phyloP scores from a whole-genome alignment of 129 eudicot genomes.

The Chrysanthemum seticuspe region DNA sequence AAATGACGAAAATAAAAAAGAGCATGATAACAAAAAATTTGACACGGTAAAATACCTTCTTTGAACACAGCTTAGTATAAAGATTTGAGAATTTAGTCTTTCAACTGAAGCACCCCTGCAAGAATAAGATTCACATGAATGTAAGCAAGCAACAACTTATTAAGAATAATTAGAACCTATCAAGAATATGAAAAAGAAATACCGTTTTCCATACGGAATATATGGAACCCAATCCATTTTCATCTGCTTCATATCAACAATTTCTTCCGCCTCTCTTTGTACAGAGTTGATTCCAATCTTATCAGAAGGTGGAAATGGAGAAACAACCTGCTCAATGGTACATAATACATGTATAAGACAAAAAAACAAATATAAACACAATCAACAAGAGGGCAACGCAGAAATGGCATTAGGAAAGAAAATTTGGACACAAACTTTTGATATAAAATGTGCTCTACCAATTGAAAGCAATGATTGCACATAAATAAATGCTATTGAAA shows the following conservation, averaged over 20 bases:
- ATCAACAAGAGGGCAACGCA: slow-evolving; percentile 1
- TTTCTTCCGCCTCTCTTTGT: slow-evolving; percentile 84
- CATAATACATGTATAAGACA: not conserved
- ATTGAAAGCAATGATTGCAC: not conserved
- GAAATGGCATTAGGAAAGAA: not conserved
- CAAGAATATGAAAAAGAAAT: not conserved
- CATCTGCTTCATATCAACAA: slow-evolving; percentile 90
- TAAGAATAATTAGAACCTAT: not conserved
- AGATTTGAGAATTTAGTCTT: slow-evolving; percentile 69
- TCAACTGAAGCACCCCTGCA: slow-evolving; percentile 69
- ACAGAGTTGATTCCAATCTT: slow-evolving; percentile 83
- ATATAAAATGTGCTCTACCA: not conserved
- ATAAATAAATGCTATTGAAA: not conserved
- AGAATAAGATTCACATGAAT: slow-evolving; percentile 14
- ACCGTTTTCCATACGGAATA: slow-evolving; percentile 77
- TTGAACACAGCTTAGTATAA: slow-evolving; percentile 71
- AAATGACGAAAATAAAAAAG: too few species aligned
- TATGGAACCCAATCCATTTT: slow-evolving; percentile 98
- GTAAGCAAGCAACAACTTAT: not conserved
- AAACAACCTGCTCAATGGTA: slow-evolving; percentile 52
- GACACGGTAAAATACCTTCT: slow-evolving; percentile 51
- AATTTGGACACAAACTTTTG: not conserved
- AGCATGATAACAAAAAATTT: too few species aligned
- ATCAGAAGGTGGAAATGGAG: slow-evolving; percentile 91
- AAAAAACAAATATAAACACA: not conserved